phyloP scores from a whole-genome alignment of 345 rosid species.

The Clausena lansium region DNA sequence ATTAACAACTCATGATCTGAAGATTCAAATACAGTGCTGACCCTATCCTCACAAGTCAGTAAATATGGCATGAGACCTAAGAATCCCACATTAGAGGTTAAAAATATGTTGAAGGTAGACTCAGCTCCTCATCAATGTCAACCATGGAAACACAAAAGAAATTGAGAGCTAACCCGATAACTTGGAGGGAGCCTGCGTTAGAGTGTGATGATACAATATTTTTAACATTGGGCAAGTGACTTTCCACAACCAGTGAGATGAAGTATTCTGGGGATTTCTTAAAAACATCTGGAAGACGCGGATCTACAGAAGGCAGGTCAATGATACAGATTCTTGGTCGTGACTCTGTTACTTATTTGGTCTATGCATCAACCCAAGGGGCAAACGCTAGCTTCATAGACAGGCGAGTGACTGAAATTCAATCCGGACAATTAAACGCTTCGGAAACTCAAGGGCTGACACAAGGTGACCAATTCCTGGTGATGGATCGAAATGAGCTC shows the following conservation, averaged over 20 bases:
- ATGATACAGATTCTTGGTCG: slow-evolving; percentile 32
- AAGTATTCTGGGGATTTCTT: slow-evolving; percentile 20
- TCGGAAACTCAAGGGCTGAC: slow-evolving; percentile 47
- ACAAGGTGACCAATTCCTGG: slow-evolving; percentile 44
- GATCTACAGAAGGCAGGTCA: slow-evolving; percentile 29
- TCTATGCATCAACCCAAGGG: slow-evolving; percentile 4
- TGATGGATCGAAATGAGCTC: slow-evolving; percentile 36
- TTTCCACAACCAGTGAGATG: slow-evolving; percentile 3
- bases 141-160: slow-evolving; percentile 45
- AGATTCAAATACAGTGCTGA: slow-evolving; percentile 10
- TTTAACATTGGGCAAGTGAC: slow-evolving; percentile 19
- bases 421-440: slow-evolving; percentile 29
- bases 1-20: slow-evolving; percentile 23
- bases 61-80: slow-evolving; percentile 39
- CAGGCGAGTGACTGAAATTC: slow-evolving; percentile 33
- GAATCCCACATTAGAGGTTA: slow-evolving; percentile 34
- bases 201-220: slow-evolving; percentile 9
- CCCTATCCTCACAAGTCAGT: slow-evolving; percentile 25
- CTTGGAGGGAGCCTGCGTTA: slow-evolving; percentile 24
- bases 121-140: slow-evolving; percentile 34
- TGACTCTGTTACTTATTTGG: slow-evolving; percentile 12
- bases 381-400: slow-evolving; percentile 13
- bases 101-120: slow-evolving; percentile 49
- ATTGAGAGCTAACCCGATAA: slow-evolving; percentile 45
- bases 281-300: slow-evolving; percentile 20